Conservation (phyloP, 495 filamentous ascomycete species). For the Aspergillus kassunensis region DNA sequence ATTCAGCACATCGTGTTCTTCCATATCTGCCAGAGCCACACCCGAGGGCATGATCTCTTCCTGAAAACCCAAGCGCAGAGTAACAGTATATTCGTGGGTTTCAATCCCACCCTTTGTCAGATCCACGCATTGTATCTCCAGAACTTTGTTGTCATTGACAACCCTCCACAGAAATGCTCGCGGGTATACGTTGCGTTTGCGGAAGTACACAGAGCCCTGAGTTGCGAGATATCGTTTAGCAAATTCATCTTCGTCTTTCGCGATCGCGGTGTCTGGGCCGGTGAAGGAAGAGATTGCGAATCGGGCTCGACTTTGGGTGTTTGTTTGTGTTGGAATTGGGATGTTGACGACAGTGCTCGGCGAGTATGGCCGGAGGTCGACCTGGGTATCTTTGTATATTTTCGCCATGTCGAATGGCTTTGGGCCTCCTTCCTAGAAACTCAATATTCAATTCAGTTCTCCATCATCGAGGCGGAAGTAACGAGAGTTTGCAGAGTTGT, state of each 20-base stretch:
- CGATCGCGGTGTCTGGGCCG: slow-evolving; percentile 32
- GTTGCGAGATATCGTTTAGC: slow-evolving; percentile 66
- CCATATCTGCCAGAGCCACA: slow-evolving; percentile 74
- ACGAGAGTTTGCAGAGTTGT: slow-evolving; percentile 17
- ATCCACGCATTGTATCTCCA: slow-evolving; percentile 82
- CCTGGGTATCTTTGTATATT: slow-evolving; percentile 81
- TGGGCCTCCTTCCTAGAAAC: slow-evolving; percentile 21
- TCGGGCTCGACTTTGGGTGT: slow-evolving; percentile 38
- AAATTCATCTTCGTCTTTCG: slow-evolving; percentile 73
- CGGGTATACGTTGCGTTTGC: slow-evolving; percentile 67
- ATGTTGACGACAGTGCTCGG: slow-evolving; percentile 67
- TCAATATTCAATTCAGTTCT: slow-evolving; percentile 29
- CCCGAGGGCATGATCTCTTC: slow-evolving; percentile 66
- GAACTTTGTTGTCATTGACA: slow-evolving; percentile 69
- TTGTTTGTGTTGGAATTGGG: slow-evolving; percentile 58
- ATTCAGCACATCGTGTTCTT: slow-evolving; percentile 71
- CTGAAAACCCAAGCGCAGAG: slow-evolving; percentile 72
- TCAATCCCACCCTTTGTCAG: slow-evolving; percentile 64
- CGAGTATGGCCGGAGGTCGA: slow-evolving; percentile 73
- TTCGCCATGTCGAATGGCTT: slow-evolving; percentile 40
- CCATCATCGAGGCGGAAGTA: slow-evolving; percentile 30
- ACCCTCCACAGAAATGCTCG: slow-evolving; percentile 88
- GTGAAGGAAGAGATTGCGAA: slow-evolving; percentile 40
- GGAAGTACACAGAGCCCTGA: slow-evolving; percentile 79
- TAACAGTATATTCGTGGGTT: slow-evolving; percentile 61